Conservation (phyloP, 108 stramenopile genomes). For the Conticribra guillardii region DNA sequence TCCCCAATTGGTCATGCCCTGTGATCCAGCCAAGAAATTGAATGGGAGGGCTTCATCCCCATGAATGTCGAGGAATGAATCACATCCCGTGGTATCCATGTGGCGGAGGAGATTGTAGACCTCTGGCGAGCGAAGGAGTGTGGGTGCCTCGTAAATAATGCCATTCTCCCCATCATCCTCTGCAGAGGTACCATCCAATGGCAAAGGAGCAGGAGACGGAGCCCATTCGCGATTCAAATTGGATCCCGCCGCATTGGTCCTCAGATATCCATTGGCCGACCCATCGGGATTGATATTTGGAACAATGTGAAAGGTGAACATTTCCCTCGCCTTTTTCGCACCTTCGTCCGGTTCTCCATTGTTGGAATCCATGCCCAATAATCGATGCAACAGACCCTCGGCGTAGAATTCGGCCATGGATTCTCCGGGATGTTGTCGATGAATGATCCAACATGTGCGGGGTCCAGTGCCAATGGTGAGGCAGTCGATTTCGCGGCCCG, state of each 20-base stretch:
- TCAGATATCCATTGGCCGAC: constrained; percentile 70
- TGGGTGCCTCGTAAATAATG: constrained; percentile 77
- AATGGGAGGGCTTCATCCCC: constrained; percentile 89
- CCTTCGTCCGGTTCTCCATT: constrained; percentile 46
- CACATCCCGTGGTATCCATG: constrained; percentile 83
- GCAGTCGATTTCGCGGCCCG: constrained; percentile 79
- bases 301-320: constrained; percentile 84
- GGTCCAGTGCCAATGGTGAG: constrained; percentile 67
- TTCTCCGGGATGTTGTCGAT: constrained; percentile 87
- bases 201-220: constrained; percentile 44
- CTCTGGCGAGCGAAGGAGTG: constrained; percentile 81
- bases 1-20: constrained; percentile 72
- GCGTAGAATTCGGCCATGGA: constrained; percentile 79
- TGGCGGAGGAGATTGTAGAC: constrained; percentile 77
- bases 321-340: constrained; percentile 46
- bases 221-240: constrained; percentile 93
- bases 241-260: constrained; percentile 81
- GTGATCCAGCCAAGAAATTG: constrained; percentile 80
- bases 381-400: constrained; percentile 67
- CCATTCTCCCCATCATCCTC: constrained; percentile 15
- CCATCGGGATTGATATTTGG: constrained; percentile 91
- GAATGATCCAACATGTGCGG: constrained; percentile 75
- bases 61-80: constrained; percentile 83
- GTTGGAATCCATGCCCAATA: constrained; percentile 50
- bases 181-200: background rate